These are phyloP conservation scores for Rhodosporidiobolus odoratus DNA, from an alignment of 768 basidiomycete genomes.

Conservation along the genomic window DNA sequence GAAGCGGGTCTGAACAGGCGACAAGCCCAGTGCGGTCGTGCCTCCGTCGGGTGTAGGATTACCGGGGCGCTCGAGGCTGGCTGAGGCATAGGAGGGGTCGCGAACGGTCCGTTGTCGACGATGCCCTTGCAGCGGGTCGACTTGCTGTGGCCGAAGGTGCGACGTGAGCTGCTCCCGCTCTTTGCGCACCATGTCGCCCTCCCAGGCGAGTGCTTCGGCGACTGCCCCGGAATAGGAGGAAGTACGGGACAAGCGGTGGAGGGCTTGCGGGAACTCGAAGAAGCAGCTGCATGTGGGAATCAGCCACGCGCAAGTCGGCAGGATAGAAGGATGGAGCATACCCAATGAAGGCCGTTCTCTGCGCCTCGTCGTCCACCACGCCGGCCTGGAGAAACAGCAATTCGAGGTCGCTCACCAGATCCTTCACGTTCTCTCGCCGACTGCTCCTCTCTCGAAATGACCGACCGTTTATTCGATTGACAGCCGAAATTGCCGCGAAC, in stretches of 20 bases:
- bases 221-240: neutral
- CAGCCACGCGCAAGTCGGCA: too few species aligned
- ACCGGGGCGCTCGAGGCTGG: neutral
- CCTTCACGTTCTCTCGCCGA: constrained; percentile 5
- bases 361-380: neutral
- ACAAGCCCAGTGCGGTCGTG: neutral
- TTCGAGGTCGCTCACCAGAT: constrained; percentile 27
- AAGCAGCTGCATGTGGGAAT: too few species aligned
- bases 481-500: neutral
- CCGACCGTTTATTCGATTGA: neutral
- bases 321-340: neutral
- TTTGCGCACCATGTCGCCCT: constrained; percentile 5
- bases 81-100: neutral
- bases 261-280: constrained; percentile 1
- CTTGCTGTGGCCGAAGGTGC: neutral
- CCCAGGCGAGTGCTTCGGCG: neutral
- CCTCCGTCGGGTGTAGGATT: neutral
- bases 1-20: neutral
- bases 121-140: too few species aligned
- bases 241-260: too few species aligned
- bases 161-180: neutral
- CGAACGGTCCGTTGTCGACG: neutral
- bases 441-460: neutral
- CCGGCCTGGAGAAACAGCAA: constrained; percentile 6
- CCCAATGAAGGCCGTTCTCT: neutral